Evolutionary conservation across 2,329 filamentous ascomycete genomes (phyloP).

Genomic region (Orbilia brochopaga): DNA sequence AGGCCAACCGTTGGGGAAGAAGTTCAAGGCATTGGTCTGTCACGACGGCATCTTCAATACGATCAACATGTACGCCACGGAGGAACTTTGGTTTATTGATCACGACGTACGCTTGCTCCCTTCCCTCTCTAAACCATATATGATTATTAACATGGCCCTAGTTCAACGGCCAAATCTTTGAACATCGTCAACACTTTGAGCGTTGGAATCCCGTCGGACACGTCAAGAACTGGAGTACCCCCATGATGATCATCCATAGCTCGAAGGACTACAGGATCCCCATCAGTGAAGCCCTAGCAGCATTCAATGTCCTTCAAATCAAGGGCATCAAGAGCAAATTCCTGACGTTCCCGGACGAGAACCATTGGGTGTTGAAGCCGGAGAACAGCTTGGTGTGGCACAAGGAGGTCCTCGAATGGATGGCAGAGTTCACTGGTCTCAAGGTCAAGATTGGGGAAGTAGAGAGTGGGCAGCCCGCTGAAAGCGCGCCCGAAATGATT

Average conservation of each 20-base stretch:
- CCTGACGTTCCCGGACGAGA: slow-evolving; percentile 79
- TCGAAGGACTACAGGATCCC: slow-evolving; percentile 88
- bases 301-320: slow-evolving; percentile 84
- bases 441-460: background rate
- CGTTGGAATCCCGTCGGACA: slow-evolving; percentile 72
- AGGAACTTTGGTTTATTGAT: slow-evolving; percentile 74
- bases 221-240: slow-evolving; percentile 78
- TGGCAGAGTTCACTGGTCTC: slow-evolving; percentile 62
- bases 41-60: slow-evolving; percentile 86
- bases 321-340: slow-evolving; percentile 77
- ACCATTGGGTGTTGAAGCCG: slow-evolving; percentile 84
- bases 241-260: slow-evolving; percentile 87
- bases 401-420: slow-evolving; percentile 71
- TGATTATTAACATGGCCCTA: slow-evolving; percentile 44
- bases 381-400: slow-evolving; percentile 95
- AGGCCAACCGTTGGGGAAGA: slow-evolving; percentile 78
- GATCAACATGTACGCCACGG: slow-evolving; percentile 68
- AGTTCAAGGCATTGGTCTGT: slow-evolving; percentile 85
- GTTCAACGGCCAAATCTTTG: slow-evolving; percentile 63
- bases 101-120: slow-evolving; percentile 66
- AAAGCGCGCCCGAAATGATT: slow-evolving; percentile 19
- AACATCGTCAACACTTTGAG: slow-evolving; percentile 68
- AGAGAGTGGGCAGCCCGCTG: slow-evolving; percentile 26
- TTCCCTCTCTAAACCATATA: slow-evolving; percentile 54
- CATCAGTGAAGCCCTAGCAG: slow-evolving; percentile 80